These are phyloP conservation scores for Hamamelis virginiana DNA, from an alignment of 164 flowering plant species.

Conservation along the genomic window DNA sequence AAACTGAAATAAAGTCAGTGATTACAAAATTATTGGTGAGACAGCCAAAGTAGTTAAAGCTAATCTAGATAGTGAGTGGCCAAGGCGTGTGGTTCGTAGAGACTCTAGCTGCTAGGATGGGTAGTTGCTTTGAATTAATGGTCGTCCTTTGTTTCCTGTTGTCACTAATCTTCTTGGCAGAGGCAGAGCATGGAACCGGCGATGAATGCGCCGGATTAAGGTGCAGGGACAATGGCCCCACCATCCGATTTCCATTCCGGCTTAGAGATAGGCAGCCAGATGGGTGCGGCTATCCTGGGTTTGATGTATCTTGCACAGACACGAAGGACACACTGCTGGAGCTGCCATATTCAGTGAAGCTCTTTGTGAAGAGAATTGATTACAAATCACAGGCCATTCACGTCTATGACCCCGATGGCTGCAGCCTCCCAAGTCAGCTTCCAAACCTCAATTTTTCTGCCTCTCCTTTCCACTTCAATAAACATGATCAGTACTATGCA, in stretches of 20 bases:
- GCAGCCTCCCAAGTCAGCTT: not conserved
- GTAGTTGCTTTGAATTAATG: no score
- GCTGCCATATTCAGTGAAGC: not conserved
- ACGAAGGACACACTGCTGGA: not conserved
- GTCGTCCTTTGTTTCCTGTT: not conserved
- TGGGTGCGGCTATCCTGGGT: not conserved
- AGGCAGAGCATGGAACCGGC: not conserved
- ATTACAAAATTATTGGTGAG: no score
- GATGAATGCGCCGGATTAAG: not conserved
- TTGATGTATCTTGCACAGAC: not conserved
- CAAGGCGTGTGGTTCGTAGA: no score
- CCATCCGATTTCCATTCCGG: not conserved
- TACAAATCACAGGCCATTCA: not conserved
- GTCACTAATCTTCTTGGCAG: not conserved
- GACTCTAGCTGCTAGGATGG: no score
- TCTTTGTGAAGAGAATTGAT: not conserved
- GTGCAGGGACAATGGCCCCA: not conserved
- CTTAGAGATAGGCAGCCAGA: not conserved
- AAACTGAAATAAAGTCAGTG: no score
- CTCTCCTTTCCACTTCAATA: not conserved
- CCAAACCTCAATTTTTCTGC: not conserved
- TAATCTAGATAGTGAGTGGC: no score
- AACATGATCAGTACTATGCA: no score
- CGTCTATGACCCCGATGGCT: not conserved
- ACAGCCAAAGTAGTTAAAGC: no score